Evolutionary conservation across 371 early-diverging fungal species (phyloP).

Genomic region (Apophysomyces variabilis): DNA sequence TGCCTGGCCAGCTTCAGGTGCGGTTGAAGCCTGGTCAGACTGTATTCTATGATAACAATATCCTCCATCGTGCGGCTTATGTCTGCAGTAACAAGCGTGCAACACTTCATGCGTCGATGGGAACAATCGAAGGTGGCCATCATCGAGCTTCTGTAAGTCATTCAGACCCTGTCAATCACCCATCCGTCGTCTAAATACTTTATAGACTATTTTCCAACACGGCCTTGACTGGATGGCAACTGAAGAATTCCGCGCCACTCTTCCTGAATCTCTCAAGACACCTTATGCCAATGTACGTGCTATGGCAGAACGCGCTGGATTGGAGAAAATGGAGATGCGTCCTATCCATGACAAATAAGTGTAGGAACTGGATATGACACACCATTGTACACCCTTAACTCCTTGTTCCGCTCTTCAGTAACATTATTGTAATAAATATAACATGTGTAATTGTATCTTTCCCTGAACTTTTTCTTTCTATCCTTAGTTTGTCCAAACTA

Average conservation of each 20-base stretch:
- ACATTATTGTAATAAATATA: too few relatives aligned
- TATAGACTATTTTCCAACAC: conserved; percentile 52
- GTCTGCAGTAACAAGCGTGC: conserved; percentile 46
- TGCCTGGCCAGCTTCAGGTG: conserved; percentile 54
- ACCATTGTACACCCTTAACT: too few relatives aligned
- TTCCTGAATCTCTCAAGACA: conserved; percentile 41
- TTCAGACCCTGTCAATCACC: background rate
- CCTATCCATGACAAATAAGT: conserved; percentile 36
- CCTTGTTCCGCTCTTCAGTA: too few relatives aligned
- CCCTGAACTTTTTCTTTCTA: too few relatives aligned
- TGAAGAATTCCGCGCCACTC: conserved; percentile 38
- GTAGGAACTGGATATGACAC: too few relatives aligned
- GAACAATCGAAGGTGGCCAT: conserved; percentile 58
- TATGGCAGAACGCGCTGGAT: conserved; percentile 45
- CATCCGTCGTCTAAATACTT: too few relatives aligned
- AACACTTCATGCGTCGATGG: conserved; percentile 62
- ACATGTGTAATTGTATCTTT: too few relatives aligned
- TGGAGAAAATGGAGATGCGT: conserved; percentile 30
- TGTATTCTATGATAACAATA: conserved; percentile 63
- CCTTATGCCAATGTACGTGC: conserved; percentile 45
- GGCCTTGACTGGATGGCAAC: conserved; percentile 58
- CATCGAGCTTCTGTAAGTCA: conserved; percentile 44
- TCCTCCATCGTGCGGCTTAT: conserved; percentile 61
- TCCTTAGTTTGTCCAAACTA: too few relatives aligned
- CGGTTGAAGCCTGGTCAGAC: conserved; percentile 57